Evolutionary conservation across 2,329 filamentous ascomycete species (phyloP), one percentile per base, ranked within the genome.

Genomic region (Penicillium janthinellum): DNA sequence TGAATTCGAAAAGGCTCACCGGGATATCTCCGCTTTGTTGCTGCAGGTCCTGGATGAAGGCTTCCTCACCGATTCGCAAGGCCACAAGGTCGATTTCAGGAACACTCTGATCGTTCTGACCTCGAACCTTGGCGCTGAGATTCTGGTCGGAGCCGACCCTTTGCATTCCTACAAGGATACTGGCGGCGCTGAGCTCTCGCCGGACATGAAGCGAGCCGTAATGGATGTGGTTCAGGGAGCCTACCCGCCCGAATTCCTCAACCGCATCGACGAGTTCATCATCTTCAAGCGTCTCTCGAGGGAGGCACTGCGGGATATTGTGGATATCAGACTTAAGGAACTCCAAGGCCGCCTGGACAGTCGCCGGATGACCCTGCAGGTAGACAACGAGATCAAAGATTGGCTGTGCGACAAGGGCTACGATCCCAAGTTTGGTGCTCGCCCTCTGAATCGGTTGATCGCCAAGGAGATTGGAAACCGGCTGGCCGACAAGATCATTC

Each of bases 41-140:
- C 85, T 99, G 4, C 95, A 98, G 76, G 94, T 98, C 0, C 86
- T 99, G 0, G 95, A 98, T 72, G 95, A 98, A 75, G 95, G 95
- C 2, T 97, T 95, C 80, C 84, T 99, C 52, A 98, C 94, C 0
- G 95, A 98, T 73, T 88, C 92, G 0, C 94, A 98, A 78, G 95
- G 95, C 35, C 93, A 96, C 81, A 96, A 95, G 77, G 90, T 99
- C 60, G 95, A 98, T 74, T 98, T 98, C 82, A 86, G 90, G 62
- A 98, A 97, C 77, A 97, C 94, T 7, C 90, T 98, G 70, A 97
- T 98, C 67, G 94, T 98, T 2, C 84, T 99, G 57, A 98, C 95
- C 0, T 96, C 92, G 39, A 99, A 99, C 74, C 85, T 99, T 1
- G 95, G 95, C 41, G 93, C 95, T 14, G 87, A 96, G 58, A 94